Conservation (phyloP, 768 basidiomycete species). For the Trametes cinnabarina region DNA sequence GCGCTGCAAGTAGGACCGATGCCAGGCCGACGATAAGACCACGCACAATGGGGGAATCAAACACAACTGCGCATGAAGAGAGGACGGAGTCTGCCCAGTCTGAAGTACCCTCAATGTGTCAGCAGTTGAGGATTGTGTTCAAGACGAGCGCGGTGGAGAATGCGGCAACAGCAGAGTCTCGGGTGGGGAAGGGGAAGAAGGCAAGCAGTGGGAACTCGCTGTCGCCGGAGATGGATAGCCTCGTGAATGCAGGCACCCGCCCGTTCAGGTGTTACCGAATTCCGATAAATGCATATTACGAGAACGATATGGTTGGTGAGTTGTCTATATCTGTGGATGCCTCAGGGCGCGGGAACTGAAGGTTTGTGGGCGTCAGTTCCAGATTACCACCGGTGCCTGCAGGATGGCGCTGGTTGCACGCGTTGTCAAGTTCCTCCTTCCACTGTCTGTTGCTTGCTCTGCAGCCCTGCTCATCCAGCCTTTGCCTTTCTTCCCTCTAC, state of each 20-base stretch:
- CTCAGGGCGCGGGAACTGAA: too few species aligned
- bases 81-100: too few species aligned
- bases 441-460: conserved; percentile 28
- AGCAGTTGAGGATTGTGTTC: not conserved
- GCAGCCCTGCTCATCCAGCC: conserved; percentile 15
- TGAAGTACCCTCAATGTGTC: not conserved
- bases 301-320: conserved; percentile 23
- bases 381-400: not conserved
- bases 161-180: too few species aligned
- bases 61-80: too few species aligned
- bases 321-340: not conserved
- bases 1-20: too few species aligned
- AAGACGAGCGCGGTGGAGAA: not conserved
- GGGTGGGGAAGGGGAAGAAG: too few species aligned
- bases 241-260: conserved; percentile 28
- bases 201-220: conserved; percentile 18
- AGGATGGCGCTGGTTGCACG: conserved; percentile 11
- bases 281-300: conserved; percentile 24
- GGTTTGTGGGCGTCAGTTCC: not conserved
- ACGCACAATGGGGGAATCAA: too few species aligned
- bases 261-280: conserved; percentile 20
- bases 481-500: not conserved
- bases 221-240: conserved; percentile 25
- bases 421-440: conserved; percentile 17
- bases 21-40: too few species aligned